Base-by-base conservation (phyloP, 2,329 filamentous ascomycete genomes). In the Chalara sp. region DNA sequence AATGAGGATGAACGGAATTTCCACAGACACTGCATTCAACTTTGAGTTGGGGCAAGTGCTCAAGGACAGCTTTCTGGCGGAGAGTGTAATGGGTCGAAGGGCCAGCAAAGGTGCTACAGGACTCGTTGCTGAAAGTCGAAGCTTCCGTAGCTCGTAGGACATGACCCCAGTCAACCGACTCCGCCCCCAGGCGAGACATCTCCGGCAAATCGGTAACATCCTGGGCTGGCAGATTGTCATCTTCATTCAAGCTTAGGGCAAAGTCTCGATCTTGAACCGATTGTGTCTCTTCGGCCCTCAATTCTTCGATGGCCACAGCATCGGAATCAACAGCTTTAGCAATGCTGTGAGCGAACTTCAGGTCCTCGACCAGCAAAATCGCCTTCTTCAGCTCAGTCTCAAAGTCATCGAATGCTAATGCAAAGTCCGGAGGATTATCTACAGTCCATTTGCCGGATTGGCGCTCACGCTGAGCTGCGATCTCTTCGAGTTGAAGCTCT, bases 321-420 rank as follows among this genome's bases (percentile, higher is more conserved):
- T 59, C 55, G 46, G 50, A 48, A 48, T 39, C 50, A 46, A 59
- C 53, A 21, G 55, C 57, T 51, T 52, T 52, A 39, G 55, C 52
- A 50, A 59, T n/a, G 48, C 55, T 58, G 41, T 59, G 58, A 50
- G 58, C 58, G 41, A 61, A 44, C 48, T 56, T 60, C 46, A 58
- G 46, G 44, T 61, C n/a, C 57, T 56, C 52, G 32, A 59, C 35
- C 37, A 56, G 44, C 32, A 52, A 5, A 43, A 57, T 29, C 2
- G 50, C 49, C 48, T 56, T 61, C 48, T 57, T 51, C 43, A 61
- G 42, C 47, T 61, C 54, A n/a, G n/a, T n/a, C n/a, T n/a, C n/a
- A n/a, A n/a, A n/a, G n/a, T n/a, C n/a, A n/a, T n/a, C n/a, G n/a
- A n/a, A n/a, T n/a, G n/a, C n/a, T n/a, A n/a, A n/a, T n/a, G n/a